These are phyloP conservation scores for Neofusicoccum laricinum DNA, from an alignment of 2,329 filamentous ascomycete genomes.

Conservation along the genomic window DNA sequence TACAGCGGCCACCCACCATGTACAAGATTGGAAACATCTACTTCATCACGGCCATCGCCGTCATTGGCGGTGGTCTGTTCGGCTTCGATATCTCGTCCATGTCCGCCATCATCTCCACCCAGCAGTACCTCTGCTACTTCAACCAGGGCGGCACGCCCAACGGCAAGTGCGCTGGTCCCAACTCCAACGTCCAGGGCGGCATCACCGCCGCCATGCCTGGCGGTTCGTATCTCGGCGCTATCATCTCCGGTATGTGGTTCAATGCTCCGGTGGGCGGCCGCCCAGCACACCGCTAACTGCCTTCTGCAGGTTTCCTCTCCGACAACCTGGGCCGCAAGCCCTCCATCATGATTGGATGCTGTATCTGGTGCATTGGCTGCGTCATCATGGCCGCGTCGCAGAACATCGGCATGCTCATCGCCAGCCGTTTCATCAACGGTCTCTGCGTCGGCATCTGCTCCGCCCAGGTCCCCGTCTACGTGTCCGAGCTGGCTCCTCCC, in stretches of 20 bases:
- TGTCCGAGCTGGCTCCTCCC: conserved; percentile 62
- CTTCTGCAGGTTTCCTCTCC: conserved; percentile 43
- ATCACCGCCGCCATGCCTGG: conserved; percentile 70
- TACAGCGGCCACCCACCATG: not conserved
- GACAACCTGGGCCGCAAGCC: conserved; percentile 55
- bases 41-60: conserved; percentile 54
- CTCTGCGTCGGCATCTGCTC: conserved; percentile 71
- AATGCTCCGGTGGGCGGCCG: not conserved
- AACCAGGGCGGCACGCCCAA: conserved; percentile 48
- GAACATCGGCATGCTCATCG: conserved; percentile 68
- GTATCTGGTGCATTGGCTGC: conserved; percentile 58
- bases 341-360: conserved; percentile 52
- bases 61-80: conserved; percentile 65
- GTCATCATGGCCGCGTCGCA: conserved; percentile 62
- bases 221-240: conserved; percentile 65
- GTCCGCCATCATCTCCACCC: conserved; percentile 55
- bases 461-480: conserved; percentile 67
- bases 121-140: conserved; percentile 71
- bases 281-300: not conserved
- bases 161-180: conserved; percentile 52
- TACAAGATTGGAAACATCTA: conserved; percentile 55
- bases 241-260: conserved; percentile 43
- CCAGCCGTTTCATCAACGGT: conserved; percentile 67
- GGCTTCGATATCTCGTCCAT: conserved; percentile 59
- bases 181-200: conserved; percentile 58